A percentile compares a stretch with the other conserved stretches of the same genome.
These are phyloP conservation scores for Trypanosoma scelopori DNA, from an alignment of 208 protist species.

Conservation along the genomic window DNA sequence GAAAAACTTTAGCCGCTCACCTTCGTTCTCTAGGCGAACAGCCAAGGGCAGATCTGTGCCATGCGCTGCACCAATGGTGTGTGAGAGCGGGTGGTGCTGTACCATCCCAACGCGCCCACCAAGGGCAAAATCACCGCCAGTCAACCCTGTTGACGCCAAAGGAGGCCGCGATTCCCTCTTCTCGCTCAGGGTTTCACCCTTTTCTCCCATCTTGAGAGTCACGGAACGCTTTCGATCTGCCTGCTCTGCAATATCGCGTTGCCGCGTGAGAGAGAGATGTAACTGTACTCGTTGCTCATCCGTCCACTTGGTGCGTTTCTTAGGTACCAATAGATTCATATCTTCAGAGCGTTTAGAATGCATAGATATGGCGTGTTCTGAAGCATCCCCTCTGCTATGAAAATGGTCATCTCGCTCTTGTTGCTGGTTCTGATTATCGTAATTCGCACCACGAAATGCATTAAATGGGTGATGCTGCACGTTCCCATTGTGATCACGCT, in stretches of 20 bases:
- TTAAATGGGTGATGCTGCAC: conserved; percentile 25
- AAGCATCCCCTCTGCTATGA: neutral
- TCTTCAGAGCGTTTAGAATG: conserved; percentile 27
- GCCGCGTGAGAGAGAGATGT: conserved; percentile 83
- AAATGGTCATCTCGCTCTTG: no score
- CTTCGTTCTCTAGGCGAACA: conserved; percentile 66
- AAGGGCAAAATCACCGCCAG: conserved; percentile 63
- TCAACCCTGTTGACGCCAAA: neutral
- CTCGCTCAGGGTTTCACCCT: neutral
- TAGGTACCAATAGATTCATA: neutral
- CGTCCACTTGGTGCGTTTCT: conserved; percentile 61
- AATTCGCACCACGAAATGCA: conserved; percentile 2
- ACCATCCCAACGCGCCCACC: conserved; percentile 73
- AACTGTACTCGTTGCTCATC: conserved; percentile 88
- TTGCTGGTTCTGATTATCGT: neutral
- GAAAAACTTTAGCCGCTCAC: conserved; percentile 70
- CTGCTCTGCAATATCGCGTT: conserved; percentile 66
- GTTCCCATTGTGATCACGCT: conserved; percentile 64
- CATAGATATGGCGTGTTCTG: no score
- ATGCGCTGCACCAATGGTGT: conserved; percentile 64
- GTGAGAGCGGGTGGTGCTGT: conserved; percentile 69
- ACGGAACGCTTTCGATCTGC: conserved; percentile 53
- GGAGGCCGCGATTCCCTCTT: neutral
- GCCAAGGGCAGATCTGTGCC: conserved; percentile 61
- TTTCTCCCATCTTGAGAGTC: conserved; percentile 14